These are phyloP conservation scores for Xylaria venustula DNA, from an alignment of 495 filamentous ascomycete species.

Conservation along the genomic window DNA sequence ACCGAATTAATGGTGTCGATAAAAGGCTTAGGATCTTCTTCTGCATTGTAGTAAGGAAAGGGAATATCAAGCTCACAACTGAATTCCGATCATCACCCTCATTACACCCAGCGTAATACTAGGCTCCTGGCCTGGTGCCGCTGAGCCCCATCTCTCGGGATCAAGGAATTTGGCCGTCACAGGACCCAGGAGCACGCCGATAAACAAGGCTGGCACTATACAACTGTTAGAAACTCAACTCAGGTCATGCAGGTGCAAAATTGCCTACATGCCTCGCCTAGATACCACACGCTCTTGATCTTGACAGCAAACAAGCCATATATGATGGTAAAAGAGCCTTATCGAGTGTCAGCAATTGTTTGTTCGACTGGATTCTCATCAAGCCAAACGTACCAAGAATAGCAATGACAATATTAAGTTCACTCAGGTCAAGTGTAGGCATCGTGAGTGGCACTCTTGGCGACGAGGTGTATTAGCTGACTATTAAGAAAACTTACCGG, in stretches of 20 bases:
- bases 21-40: too few relatives aligned
- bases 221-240: not conserved
- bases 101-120: slow-evolving; percentile 50
- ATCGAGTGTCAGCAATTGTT: too few relatives aligned
- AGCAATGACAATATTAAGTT: slow-evolving; percentile 48
- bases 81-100: slow-evolving; percentile 55
- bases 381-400: slow-evolving; percentile 48
- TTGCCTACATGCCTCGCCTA: slow-evolving; percentile 55
- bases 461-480: not conserved
- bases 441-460: slow-evolving; percentile 21
- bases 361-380: too few relatives aligned
- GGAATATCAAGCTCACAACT: slow-evolving; percentile 33
- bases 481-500: not conserved
- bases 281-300: slow-evolving; percentile 54
- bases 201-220: slow-evolving; percentile 50
- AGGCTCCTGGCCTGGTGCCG: slow-evolving; percentile 35
- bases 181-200: slow-evolving; percentile 50
- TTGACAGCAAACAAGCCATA: slow-evolving; percentile 53
- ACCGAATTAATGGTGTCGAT: too few relatives aligned
- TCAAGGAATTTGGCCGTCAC: slow-evolving; percentile 49
- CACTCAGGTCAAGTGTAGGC: slow-evolving; percentile 53
- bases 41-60: not conserved
- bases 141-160: slow-evolving; percentile 42
- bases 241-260: not conserved
- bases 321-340: slow-evolving; percentile 38